Conservation (phyloP, 441 rosid genomes). For the Populus hybrid region DNA sequence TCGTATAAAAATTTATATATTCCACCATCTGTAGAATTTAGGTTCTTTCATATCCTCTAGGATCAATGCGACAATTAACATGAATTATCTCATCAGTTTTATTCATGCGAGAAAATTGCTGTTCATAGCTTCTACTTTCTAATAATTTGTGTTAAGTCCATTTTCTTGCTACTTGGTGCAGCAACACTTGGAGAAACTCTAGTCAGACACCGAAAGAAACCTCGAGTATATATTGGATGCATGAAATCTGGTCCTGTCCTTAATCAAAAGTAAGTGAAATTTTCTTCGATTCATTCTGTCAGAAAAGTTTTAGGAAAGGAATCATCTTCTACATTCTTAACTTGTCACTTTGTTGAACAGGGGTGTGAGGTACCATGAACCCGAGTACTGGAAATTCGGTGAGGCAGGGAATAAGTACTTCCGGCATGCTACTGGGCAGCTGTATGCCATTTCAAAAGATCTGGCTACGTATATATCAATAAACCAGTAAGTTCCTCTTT, state of each 20-base stretch:
- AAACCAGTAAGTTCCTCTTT: slow-evolving; percentile 66
- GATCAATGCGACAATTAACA: not conserved
- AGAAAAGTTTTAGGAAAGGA: not conserved
- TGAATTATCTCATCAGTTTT: not conserved
- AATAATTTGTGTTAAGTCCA: not conserved
- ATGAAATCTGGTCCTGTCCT: slow-evolving; percentile 99
- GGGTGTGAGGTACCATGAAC: slow-evolving; percentile 96
- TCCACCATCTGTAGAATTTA: not conserved
- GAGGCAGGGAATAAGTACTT: slow-evolving; percentile 93
- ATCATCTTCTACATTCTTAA: slow-evolving; percentile 8
- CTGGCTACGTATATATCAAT: slow-evolving; percentile 84
- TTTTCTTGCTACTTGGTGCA: slow-evolving; percentile 30
- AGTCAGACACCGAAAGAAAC: slow-evolving; percentile 72
- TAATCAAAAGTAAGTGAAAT: slow-evolving; percentile 61
- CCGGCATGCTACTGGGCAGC: slow-evolving; percentile 95
- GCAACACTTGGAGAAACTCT: slow-evolving; percentile 94
- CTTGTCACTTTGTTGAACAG: slow-evolving; percentile 35
- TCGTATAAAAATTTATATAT: not conserved
- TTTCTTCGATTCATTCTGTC: not conserved
- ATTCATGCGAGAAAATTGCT: not conserved
- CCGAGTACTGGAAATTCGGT: slow-evolving; percentile 95
- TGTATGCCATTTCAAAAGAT: slow-evolving; percentile 88
- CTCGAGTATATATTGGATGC: slow-evolving; percentile 85
- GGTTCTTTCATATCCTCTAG: not conserved
- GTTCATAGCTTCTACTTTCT: not conserved